Evolutionary conservation across 2,329 filamentous ascomycete species (phyloP), one percentile per base, ranked within the genome.

Genomic region (Pseudocercospora musae): DNA sequence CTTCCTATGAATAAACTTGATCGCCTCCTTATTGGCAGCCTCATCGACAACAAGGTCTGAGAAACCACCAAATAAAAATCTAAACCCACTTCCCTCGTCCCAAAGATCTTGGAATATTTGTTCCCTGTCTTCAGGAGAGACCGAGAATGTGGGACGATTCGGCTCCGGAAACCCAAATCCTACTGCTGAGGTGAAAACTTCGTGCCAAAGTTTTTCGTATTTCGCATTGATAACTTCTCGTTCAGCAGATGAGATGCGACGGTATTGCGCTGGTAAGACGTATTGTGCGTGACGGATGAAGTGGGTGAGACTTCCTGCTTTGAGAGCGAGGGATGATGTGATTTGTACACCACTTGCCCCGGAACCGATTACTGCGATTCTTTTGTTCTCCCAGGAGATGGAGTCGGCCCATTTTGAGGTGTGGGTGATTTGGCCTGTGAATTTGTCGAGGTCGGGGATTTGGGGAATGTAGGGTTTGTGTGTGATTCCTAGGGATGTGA

Each of bases 271-370:
- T 0, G 86, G 86, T 0, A 89, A 66, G 0, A 84, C 85, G 6
- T 87, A 76, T 62, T 89, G 89, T 0, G 87, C 87, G 0, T 86
- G 89, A 6, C 87, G 81, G 68, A 89, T 86, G 72, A 89, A 88
- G 25, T 89, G 83, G 1, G 76, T 79, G 1, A 89, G 65, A 1
- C 81, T 33, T 13, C 29, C 59, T 10, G 66, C 62, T 64, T 18
- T 71, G 74, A 1, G 76, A 2, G 81, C 83, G 71, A 82, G 83
- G 55, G 84, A 84, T 21, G 61, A 86, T 0, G 81, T 80, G 44
- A 88, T 82, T 68, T 89, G 87, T 0, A 89, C 82, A 1, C 86
- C 87, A 0, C 84, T 84, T 0, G 86, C 84, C 0, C 87, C 87
- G 0, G 85, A 88, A 13, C 87, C 87, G 29, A 89, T 83, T 58